Conservation (phyloP, 306 rosid genomes). For the Alnus glutinosa region DNA sequence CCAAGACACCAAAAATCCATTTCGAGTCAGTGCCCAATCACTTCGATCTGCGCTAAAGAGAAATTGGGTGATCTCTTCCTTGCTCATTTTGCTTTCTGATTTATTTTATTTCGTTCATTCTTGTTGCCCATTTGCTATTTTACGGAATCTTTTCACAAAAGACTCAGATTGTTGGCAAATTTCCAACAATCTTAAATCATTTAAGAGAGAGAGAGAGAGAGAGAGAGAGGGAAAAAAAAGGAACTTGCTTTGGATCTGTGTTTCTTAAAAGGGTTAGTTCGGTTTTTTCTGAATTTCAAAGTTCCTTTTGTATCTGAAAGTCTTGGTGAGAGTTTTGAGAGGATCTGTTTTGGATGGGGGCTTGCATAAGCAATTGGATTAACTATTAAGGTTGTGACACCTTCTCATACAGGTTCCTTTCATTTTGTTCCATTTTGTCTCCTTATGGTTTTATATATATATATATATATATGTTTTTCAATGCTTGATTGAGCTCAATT, state of each 20-base stretch:
- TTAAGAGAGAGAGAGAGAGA: too few species aligned
- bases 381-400: slow-evolving; percentile 69
- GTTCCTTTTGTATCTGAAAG: slow-evolving; percentile 33
- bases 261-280: slow-evolving; percentile 4
- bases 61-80: slow-evolving; percentile 28
- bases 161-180: background rate
- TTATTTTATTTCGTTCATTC: slow-evolving; percentile 11
- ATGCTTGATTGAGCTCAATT: slow-evolving; percentile 1
- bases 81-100: slow-evolving; percentile 17
- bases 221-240: background rate
- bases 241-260: slow-evolving; percentile 14
- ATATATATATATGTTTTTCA: background rate
- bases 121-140: slow-evolving; percentile 8
- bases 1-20: slow-evolving; percentile 14
- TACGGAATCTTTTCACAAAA: slow-evolving; percentile 4
- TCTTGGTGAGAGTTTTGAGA: slow-evolving; percentile 25
- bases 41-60: slow-evolving; percentile 32
- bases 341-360: slow-evolving; percentile 71
- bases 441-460: background rate
- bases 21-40: slow-evolving; percentile 29
- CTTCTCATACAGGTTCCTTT: slow-evolving; percentile 54
- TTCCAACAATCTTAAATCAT: background rate
- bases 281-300: slow-evolving; percentile 13
- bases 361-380: slow-evolving; percentile 85
- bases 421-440: slow-evolving; percentile 2